Base-by-base conservation (phyloP, 805 yeast genomes). In the Cyberlindnera saturnus region DNA sequence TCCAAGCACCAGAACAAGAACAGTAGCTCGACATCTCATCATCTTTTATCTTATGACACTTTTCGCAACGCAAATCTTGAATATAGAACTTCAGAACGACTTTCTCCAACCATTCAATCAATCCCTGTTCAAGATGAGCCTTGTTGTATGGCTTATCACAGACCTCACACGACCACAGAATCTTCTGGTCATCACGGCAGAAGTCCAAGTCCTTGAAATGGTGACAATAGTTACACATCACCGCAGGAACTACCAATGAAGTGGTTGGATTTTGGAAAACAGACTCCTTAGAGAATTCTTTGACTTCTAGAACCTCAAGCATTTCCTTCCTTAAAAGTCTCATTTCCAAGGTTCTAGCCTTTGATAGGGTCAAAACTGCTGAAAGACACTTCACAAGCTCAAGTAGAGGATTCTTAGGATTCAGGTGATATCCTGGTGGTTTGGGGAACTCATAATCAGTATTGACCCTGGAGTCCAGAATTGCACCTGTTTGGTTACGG, bases 1-100 rank as follows among this genome's bases (percentile, higher is more conserved):
- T 67, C 96, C 96, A 89, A 14, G 64, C 60, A 8, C 99, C 99
- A 0, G 99, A 91, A 60, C 99, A 93, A 17, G 75, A 64, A 63
- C 99, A 95, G 60, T 79, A 79, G 28, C 70, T 70, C 29, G 88
- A 74, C 75, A 93, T 70, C 48, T 82, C 81, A 52, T 77, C 82
- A 31, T 75, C 79, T 53, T 79, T 78, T 44, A 87, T 68, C 44
- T 69, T 75, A 20, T 76, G 72, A 63, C 99, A 93, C 57, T 86
- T 88, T 15, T 67, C 58, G 62, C 99, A 93, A 52, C 75, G 77
- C 53, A 85, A 67, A 62, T 91, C 98, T 63, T 93, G 99, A 18
- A 75, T 67, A 59, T 78, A 77, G 62, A 75, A 93, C 41, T 70
- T 65, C n/a, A 81, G 71, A 1, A 86, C 46, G 20, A 73, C 56